A percentile compares a stretch with the other conserved stretches of the same genome.
Conservation (phyloP, 345 rosid genomes). For the Sisymbrium irio region DNA sequence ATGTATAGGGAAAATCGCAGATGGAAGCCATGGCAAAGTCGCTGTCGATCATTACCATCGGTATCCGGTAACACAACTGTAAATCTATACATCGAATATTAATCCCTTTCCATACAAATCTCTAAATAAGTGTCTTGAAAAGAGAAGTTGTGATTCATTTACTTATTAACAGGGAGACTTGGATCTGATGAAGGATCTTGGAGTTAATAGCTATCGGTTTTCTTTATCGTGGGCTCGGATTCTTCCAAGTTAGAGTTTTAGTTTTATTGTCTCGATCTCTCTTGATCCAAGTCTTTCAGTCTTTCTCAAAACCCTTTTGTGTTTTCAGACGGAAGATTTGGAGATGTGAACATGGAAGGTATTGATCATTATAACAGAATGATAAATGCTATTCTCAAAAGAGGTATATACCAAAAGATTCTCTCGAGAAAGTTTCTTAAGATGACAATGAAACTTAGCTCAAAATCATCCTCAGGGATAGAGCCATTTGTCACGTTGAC, state of each 20-base stretch:
- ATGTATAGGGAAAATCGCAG: conserved; percentile 45
- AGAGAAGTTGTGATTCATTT: background rate
- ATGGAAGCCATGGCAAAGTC: conserved; percentile 63
- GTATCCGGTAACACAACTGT: conserved; percentile 40
- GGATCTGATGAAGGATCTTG: conserved; percentile 41
- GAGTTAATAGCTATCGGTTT: conserved; percentile 68
- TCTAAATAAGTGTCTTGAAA: background rate
- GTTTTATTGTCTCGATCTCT: background rate
- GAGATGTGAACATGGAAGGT: conserved; percentile 58
- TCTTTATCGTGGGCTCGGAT: conserved; percentile 81
- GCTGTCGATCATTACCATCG: conserved; percentile 74
- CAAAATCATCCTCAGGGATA: conserved; percentile 49
- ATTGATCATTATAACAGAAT: conserved; percentile 54
- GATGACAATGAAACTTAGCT: background rate
- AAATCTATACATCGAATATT: background rate
- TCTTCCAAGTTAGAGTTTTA: conserved; percentile 53
- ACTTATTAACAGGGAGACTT: conserved; percentile 30
- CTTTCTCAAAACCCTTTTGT: background rate
- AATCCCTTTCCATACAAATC: background rate
- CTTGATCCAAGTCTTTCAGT: background rate
- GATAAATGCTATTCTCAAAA: conserved; percentile 44
- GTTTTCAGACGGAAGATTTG: conserved; percentile 63
- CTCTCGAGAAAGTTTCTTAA: background rate
- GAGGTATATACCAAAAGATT: conserved; percentile 36
- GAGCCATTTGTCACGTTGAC: conserved; percentile 69